Evolutionary conservation across 2,329 filamentous ascomycete genomes (phyloP).

Genomic region (Apiospora arundinis): DNA sequence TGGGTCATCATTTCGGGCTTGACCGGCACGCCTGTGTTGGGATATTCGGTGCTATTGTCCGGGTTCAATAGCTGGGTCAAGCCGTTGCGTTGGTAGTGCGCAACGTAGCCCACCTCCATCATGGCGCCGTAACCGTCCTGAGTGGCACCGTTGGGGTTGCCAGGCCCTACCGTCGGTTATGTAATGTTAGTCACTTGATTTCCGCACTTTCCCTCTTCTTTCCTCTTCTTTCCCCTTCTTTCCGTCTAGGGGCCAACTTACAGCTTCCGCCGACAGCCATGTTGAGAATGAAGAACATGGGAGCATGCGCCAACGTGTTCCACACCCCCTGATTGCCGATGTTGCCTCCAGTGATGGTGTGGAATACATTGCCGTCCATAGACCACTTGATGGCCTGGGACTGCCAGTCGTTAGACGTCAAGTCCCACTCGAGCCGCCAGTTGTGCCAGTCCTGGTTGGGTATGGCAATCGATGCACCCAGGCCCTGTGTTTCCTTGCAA

Average conservation of each 20-base stretch:
- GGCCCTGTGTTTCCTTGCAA: constrained; percentile 54
- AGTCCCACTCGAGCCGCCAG: constrained; percentile 56
- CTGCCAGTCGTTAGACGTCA: constrained; percentile 50
- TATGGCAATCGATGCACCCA: constrained; percentile 33
- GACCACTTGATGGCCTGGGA: constrained; percentile 57
- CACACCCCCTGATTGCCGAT: constrained; percentile 50
- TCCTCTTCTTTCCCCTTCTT: too few species aligned
- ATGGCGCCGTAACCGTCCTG: constrained; percentile 52
- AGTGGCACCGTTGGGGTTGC: constrained; percentile 53
- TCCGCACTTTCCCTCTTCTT: too few species aligned
- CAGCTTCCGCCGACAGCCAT: constrained; percentile 53
- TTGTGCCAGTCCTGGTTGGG: constrained; percentile 53
- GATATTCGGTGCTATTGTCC: neutral
- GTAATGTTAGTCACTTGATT: neutral
- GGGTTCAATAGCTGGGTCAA: neutral
- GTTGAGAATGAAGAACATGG: constrained; percentile 54
- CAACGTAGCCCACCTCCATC: constrained; percentile 60
- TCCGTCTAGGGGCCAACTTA: neutral
- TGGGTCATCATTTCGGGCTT: neutral
- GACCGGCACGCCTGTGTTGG: neutral
- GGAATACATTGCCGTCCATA: constrained; percentile 51
- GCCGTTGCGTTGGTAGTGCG: constrained; percentile 35
- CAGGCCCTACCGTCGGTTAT: constrained; percentile 44
- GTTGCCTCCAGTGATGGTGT: constrained; percentile 48
- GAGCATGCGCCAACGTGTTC: constrained; percentile 49